A percentile compares a stretch with the other conserved stretches of the same genome.
Evolutionary conservation across 2,329 filamentous ascomycete species (phyloP).

Genomic region (Phialophora verrucosa): DNA sequence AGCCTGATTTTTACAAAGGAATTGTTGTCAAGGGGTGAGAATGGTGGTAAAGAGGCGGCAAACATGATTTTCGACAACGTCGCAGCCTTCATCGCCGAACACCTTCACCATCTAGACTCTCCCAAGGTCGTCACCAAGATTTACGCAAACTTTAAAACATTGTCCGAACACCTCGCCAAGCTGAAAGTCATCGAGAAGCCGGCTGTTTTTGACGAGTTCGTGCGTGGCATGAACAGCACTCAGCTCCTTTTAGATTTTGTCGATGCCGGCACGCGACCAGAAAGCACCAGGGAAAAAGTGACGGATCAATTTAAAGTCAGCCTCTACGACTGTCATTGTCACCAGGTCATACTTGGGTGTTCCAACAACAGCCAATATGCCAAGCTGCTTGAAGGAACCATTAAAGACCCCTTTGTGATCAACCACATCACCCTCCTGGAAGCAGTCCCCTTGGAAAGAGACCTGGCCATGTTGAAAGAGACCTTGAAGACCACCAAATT

Average conservation of each 20-base stretch:
- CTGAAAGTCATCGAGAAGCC: conserved; percentile 53
- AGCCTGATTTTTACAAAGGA: conserved; percentile 61
- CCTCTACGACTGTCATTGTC: conserved; percentile 64
- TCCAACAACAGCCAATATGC: conserved; percentile 63
- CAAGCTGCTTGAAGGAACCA: conserved; percentile 57
- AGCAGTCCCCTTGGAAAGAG: conserved; percentile 61
- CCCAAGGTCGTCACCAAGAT: conserved; percentile 59
- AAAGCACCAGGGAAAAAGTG: conserved; percentile 56
- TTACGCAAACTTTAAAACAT: conserved; percentile 60
- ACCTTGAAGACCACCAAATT: conserved; percentile 59
- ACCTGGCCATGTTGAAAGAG: conserved; percentile 55
- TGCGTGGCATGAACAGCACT: conserved; percentile 60
- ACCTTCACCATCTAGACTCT: conserved; percentile 50
- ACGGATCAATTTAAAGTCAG: conserved; percentile 57
- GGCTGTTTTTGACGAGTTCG: conserved; percentile 57
- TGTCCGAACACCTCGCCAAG: conserved; percentile 56
- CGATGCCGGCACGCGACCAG: conserved; percentile 54
- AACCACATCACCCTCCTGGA: conserved; percentile 62
- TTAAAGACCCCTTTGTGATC: conserved; percentile 52
- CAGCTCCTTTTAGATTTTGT: conserved; percentile 59
- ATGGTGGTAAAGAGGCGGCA: conserved; percentile 61
- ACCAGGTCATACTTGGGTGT: conserved; percentile 65
- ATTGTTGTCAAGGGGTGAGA: conserved; percentile 56
- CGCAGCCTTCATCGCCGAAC: conserved; percentile 50
- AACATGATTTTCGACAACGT: conserved; percentile 54